These are phyloP conservation scores for Petrea volubilis DNA, from an alignment of 257 asterid species.

Conservation along the genomic window DNA sequence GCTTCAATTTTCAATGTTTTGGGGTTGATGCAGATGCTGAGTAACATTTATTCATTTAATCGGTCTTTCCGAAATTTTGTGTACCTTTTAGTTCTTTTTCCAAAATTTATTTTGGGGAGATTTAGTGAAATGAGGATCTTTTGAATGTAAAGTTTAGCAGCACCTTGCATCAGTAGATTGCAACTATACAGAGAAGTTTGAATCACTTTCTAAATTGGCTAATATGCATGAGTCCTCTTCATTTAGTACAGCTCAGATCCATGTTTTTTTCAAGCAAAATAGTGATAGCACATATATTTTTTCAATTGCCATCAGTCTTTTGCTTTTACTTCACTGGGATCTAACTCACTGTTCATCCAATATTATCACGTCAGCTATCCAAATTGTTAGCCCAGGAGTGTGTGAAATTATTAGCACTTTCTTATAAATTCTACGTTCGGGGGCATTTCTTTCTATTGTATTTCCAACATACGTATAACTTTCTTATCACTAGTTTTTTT, in stretches of 20 bases:
- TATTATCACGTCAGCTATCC: neutral
- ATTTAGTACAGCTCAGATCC: neutral
- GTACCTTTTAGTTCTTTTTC: neutral
- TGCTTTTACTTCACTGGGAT: neutral
- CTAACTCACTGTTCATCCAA: neutral
- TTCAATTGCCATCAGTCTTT: neutral
- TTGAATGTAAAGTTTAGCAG: neutral
- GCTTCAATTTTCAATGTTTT: neutral
- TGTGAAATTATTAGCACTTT: neutral
- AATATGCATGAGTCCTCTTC: neutral
- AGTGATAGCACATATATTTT: neutral
- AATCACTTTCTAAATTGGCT: neutral
- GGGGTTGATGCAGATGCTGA: slow-evolving; percentile 12
- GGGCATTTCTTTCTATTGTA: neutral
- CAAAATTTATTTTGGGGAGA: neutral
- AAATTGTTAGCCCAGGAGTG: neutral
- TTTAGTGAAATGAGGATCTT: neutral
- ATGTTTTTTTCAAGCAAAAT: neutral
- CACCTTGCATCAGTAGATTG: slow-evolving; percentile 1
- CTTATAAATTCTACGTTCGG: neutral
- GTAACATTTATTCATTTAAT: neutral
- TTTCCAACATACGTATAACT: neutral
- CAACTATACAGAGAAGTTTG: neutral
- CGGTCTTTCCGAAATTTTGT: neutral
- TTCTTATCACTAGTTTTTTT: neutral